Evolutionary conservation across 768 basidiomycete genomes (phyloP).

Genomic region (Pisolithus tinctorius): DNA sequence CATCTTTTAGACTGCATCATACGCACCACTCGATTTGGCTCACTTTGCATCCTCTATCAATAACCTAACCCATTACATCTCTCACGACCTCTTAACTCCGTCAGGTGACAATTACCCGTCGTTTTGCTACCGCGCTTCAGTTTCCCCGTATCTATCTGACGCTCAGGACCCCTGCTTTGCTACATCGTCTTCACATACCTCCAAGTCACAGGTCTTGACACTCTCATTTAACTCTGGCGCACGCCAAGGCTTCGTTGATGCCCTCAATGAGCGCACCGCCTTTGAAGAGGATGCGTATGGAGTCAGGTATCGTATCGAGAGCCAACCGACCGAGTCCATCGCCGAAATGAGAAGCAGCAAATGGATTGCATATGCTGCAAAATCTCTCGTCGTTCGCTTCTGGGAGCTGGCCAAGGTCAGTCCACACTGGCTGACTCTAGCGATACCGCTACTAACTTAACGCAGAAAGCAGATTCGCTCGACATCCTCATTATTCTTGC

Average conservation of each 20-base stretch:
- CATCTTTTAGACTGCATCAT: constrained; percentile 19
- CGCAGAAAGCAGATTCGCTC: constrained; percentile 85
- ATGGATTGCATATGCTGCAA: constrained; percentile 86
- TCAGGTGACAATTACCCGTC: constrained; percentile 43
- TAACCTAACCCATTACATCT: constrained; percentile 46
- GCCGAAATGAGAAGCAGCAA: constrained; percentile 73
- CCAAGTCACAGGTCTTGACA: constrained; percentile 39
- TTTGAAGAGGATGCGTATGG: constrained; percentile 32
- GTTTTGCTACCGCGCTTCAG: constrained; percentile 41
- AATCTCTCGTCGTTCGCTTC: constrained; percentile 71
- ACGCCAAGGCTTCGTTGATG: constrained; percentile 44
- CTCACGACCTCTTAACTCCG: constrained; percentile 32
- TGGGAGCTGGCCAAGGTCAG: constrained; percentile 77
- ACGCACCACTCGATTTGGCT: constrained; percentile 31
- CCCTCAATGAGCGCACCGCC: constrained; percentile 25
- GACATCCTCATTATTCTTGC: constrained; percentile 92
- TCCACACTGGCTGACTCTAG: constrained; percentile 8
- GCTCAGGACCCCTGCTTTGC: constrained; percentile 35
- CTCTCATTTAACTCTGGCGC: constrained; percentile 44
- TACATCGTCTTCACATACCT: constrained; percentile 24
- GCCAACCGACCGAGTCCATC: constrained; percentile 41
- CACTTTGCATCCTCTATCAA: constrained; percentile 37
- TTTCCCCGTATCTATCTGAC: constrained; percentile 7
- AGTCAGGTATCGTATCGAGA: constrained; percentile 47
- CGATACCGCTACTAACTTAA: constrained; percentile 9